Base-by-base conservation (phyloP, 331 rosid species). In the Pyrus hybrid region DNA sequence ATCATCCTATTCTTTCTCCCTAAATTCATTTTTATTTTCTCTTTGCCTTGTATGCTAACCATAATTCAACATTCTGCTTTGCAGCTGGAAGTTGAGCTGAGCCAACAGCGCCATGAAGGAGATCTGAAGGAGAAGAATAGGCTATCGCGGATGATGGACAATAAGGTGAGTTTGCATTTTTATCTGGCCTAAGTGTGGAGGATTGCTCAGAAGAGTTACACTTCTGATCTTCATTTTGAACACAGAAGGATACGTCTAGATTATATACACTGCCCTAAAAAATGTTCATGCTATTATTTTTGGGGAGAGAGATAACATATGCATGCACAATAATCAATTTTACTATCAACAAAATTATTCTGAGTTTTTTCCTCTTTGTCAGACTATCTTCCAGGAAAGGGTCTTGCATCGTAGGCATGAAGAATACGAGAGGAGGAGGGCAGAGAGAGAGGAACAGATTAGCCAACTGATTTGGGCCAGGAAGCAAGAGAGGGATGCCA, bases 81-180 rank as follows among this genome's bases (percentile, higher is more conserved):
- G 79, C 91, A 95, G 99, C 86, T 66, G 79, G 99, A 95, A 88
- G 79, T 88, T 82, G 97, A 89, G 78, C 56, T 78, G 49, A 95
- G 99, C 88, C 83, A 81, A 67, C 87, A 95, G 78, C 85, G 93
- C n/a, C 99, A 95, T 80, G 96, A 91, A 70, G 99, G 96, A 54
- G 99, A 95, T 75, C 85, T 95, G 45, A 80, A 78, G 81, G 99
- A 95, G 86, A 95, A 95, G 83, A 86, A 84, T 80, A 85, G 97
- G 69, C 84, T 95, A 76, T 13, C 66, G 14, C 87, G 93, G 64
- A 92, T 95, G 93, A 56, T 85, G 51, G 86, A 79, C 47, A 80
- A 84, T 43, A 89, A 89, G 90, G 98, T 90, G n/a, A 60, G 87
- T 87, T 62, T 67, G 26, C 45, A 45, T 12, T 58, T 57, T 32